Base-by-base conservation (phyloP, 2,329 filamentous ascomycete genomes). In the Ophiocordyceps camponoti-floridani region DNA sequence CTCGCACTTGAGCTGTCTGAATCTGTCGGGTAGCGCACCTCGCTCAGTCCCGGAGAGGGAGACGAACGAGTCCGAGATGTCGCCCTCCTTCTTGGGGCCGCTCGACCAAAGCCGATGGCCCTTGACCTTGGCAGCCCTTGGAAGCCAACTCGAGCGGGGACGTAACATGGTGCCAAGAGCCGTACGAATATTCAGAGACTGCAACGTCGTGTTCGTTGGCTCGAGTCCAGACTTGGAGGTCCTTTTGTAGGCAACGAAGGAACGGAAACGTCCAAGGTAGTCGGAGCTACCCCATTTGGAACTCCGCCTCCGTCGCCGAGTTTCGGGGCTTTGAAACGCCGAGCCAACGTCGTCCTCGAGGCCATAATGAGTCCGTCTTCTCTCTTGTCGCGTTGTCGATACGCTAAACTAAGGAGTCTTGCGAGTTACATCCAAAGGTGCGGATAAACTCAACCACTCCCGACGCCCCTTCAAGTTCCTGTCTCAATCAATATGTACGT, bases 41-140 rank as follows among this genome's bases (percentile, higher is more conserved):
- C 60, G 53, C 8, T 61, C 53, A 2, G 54, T 54, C 0, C 72
- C 72, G 0, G 73, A 75, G 2, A 81, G 60, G 0, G 76, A 79
- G 0, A 69, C 68, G 46, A 81, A 81, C 1, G 74, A 62, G 44
- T 76, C 74, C 0, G 75, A 76, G 31, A 81, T 80, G 49, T 79
- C 69, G 3, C 77, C 77, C 50, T 75, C 72, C 37, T 70, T 66
- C 51, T 75, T 77, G 4, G 3, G 7, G 6, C 5, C 28, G 28
- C 28, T 30, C 28, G 28, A 30, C 9, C 12, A 30, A 12, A 30
- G 3, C 16, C 35, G 35, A 16, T 4, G 10, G 35, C 23, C 23
- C 5, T 23, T 23, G 23, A 23, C 23, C 23, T 16, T 16, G 16
- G n/a, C 18, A n/a, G n/a, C 9, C 2, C 16, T 16, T 3, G 35